Percentiles rank a stretch among this genome's conserved stretches.
These are phyloP conservation scores for Blastobotrys serpentis DNA, from an alignment of 1,139 yeast genomes.

Conservation along the genomic window DNA sequence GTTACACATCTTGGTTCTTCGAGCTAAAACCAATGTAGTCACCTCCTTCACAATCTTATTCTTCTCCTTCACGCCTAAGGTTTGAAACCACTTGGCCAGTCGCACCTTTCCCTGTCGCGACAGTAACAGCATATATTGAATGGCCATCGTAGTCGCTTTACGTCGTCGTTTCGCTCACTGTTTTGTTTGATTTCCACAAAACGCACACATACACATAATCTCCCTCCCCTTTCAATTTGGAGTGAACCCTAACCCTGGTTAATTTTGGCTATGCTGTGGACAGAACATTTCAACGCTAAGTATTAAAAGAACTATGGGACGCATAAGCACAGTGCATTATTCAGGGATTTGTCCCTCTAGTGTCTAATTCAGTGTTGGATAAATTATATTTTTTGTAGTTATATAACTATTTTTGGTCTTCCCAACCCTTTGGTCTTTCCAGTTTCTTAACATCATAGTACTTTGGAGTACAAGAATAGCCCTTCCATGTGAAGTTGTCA, in stretches of 20 bases:
- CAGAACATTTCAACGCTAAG: too few species aligned
- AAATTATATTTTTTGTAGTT: too few species aligned
- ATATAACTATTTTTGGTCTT: conserved; percentile 26
- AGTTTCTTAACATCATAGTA: conserved; percentile 63
- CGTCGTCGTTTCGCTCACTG: not conserved
- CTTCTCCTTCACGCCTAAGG: conserved; percentile 80
- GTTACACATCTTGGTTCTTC: conserved; percentile 95
- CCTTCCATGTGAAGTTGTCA: conserved; percentile 81
- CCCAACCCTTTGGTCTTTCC: conserved; percentile 78
- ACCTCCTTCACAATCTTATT: conserved; percentile 79
- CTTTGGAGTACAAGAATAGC: conserved; percentile 78
- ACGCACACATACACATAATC: too few species aligned
- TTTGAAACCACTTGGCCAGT: conserved; percentile 87
- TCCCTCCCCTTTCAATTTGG: too few species aligned
- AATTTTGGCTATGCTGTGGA: too few species aligned
- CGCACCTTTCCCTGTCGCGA: conserved; percentile 96
- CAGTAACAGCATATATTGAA: conserved; percentile 72
- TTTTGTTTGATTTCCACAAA: too few species aligned
- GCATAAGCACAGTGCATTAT: too few species aligned
- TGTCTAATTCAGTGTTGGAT: too few species aligned
- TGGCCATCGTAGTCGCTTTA: conserved; percentile 50
- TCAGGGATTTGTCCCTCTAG: not conserved
- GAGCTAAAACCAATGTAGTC: conserved; percentile 76
- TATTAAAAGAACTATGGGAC: too few species aligned
- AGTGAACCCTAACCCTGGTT: too few species aligned